A percentile compares a stretch with the other conserved stretches of the same genome.
Conservation (phyloP, 176 grass and related monocot species). For the Avena sativa region DNA sequence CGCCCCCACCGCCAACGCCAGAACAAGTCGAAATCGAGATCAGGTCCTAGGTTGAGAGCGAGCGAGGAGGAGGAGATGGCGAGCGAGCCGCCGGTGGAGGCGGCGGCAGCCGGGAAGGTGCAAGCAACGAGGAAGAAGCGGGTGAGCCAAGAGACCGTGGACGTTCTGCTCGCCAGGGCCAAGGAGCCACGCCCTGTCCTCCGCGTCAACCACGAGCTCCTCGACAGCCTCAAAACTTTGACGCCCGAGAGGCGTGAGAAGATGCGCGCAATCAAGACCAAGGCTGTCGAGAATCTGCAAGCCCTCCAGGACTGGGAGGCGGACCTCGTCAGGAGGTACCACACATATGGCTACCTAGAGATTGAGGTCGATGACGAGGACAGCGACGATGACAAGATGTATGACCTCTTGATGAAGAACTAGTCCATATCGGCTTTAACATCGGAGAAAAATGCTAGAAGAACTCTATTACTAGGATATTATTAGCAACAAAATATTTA, state of each 20-base stretch:
- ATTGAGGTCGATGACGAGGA: not conserved
- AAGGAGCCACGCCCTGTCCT: not conserved
- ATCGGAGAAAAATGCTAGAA: too few relatives aligned
- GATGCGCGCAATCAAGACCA: not conserved
- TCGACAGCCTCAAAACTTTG: not conserved
- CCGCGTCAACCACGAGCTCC: not conserved
- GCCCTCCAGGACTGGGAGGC: not conserved
- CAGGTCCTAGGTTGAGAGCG: too few relatives aligned
- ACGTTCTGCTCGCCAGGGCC: not conserved
- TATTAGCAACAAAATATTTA: too few relatives aligned
- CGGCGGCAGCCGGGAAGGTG: not conserved
- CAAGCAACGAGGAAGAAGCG: not conserved
- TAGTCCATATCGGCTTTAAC: too few relatives aligned
- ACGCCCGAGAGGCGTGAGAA: not conserved
- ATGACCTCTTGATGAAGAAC: not conserved
- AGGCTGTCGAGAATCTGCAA: not conserved
- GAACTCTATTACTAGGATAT: too few relatives aligned
- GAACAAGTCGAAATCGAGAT: too few relatives aligned
- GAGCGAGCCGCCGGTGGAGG: not conserved
- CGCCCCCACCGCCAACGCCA: too few relatives aligned
- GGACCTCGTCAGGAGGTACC: not conserved
- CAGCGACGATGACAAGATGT: not conserved
- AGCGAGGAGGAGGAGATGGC: too few relatives aligned
- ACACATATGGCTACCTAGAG: not conserved
- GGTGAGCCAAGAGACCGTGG: not conserved